Evolutionary conservation across 495 filamentous ascomycete species (phyloP).

Genomic region (Talaromyces proteolyticus): DNA sequence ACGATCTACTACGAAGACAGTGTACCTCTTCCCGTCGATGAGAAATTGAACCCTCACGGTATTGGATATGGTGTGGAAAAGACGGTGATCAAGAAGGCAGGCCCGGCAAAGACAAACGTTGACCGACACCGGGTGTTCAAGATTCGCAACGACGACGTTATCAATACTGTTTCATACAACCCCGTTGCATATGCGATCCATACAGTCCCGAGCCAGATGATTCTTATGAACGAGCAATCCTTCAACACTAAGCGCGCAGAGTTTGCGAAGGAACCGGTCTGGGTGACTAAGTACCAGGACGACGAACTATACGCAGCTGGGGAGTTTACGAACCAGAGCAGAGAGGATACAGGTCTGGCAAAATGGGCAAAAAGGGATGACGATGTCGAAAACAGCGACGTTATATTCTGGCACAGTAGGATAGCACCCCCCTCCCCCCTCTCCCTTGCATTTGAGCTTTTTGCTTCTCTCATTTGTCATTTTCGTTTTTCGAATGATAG

Average conservation of each 20-base stretch:
- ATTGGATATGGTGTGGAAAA: conserved; percentile 65
- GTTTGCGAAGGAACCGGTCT: conserved; percentile 78
- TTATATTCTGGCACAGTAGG: conserved; percentile 41
- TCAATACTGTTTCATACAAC: conserved; percentile 68
- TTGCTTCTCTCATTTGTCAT: no score
- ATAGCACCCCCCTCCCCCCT: background rate
- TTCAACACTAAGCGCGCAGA: conserved; percentile 72
- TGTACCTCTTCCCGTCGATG: conserved; percentile 64
- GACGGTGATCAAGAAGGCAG: conserved; percentile 54
- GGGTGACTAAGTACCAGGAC: conserved; percentile 74
- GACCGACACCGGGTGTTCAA: conserved; percentile 70
- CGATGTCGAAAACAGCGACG: conserved; percentile 40
- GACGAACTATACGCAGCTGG: conserved; percentile 79
- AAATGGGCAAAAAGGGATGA: conserved; percentile 39
- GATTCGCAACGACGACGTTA: conserved; percentile 64
- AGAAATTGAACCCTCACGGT: conserved; percentile 66
- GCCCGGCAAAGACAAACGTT: conserved; percentile 58
- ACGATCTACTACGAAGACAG: conserved; percentile 67
- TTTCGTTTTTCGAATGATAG: no score
- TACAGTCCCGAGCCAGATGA: conserved; percentile 67
- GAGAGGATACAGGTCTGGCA: conserved; percentile 45
- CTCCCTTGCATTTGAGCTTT: background rate
- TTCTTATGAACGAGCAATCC: conserved; percentile 64
- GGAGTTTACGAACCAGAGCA: conserved; percentile 81
- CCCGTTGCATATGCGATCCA: conserved; percentile 77